Evolutionary conservation across 306 rosid genomes (phyloP).

Genomic region (Arachis hypogaea): DNA sequence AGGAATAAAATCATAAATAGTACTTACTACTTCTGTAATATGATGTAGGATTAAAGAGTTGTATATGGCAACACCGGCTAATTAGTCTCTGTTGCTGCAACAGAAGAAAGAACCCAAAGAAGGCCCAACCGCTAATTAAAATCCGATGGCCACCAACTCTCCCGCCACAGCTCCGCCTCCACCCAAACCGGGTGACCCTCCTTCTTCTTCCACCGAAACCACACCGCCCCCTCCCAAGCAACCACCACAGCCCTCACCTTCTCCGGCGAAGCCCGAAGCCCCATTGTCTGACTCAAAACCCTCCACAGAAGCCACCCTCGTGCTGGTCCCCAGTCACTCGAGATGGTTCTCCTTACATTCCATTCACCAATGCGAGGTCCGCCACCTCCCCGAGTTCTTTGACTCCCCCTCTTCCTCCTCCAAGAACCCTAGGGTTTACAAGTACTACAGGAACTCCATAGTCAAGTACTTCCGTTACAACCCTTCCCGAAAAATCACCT

Average conservation of each 20-base stretch:
- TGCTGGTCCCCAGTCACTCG: conserved; percentile 76
- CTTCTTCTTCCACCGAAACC: conserved; percentile 28
- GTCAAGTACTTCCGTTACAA: conserved; percentile 65
- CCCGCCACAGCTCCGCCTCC: background rate
- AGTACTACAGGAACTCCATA: conserved; percentile 78
- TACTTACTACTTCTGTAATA: no score
- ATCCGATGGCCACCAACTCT: background rate
- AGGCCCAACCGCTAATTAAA: no score
- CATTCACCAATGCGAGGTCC: conserved; percentile 73
- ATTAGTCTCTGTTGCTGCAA: no score
- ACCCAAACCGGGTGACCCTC: conserved; percentile 6
- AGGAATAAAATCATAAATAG: no score
- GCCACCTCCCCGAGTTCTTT: conserved; percentile 82
- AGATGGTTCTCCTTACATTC: conserved; percentile 78
- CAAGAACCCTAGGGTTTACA: conserved; percentile 78
- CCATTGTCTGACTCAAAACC: conserved; percentile 40
- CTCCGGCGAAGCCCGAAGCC: conserved; percentile 40
- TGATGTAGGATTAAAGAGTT: no score
- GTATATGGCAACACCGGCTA: no score
- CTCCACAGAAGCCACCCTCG: conserved; percentile 40
- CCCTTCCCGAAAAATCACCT: conserved; percentile 69
- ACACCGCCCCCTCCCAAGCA: conserved; percentile 27
- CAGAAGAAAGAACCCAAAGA: no score
- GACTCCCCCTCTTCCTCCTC: conserved; percentile 54
- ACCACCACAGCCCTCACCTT: background rate